Conservation (phyloP, 2,329 filamentous ascomycete species). For the Orbilia ellipsospora region DNA sequence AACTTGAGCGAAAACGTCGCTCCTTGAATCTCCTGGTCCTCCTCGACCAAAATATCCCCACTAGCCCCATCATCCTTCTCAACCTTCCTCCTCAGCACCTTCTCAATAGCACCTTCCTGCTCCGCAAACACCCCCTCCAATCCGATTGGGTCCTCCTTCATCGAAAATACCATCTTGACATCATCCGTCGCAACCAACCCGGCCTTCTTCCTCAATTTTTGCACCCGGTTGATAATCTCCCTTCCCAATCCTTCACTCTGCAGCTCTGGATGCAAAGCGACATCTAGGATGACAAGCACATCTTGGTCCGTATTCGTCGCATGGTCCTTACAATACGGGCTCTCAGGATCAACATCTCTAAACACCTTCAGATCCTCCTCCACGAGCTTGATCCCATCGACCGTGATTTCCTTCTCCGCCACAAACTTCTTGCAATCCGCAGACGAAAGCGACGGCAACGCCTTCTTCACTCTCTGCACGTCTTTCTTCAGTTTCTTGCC, state of each 20-base stretch:
- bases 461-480: slow-evolving; percentile 89
- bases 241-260: slow-evolving; percentile 88
- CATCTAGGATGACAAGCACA: slow-evolving; percentile 90
- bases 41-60: slow-evolving; percentile 75
- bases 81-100: slow-evolving; percentile 79
- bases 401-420: slow-evolving; percentile 76
- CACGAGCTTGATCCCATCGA: slow-evolving; percentile 86
- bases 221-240: slow-evolving; percentile 92
- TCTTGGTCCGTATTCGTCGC: slow-evolving; percentile 91
- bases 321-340: slow-evolving; percentile 74
- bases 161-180: slow-evolving; percentile 90
- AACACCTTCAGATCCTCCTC: slow-evolving; percentile 85
- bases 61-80: slow-evolving; percentile 68
- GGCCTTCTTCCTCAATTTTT: slow-evolving; percentile 92
- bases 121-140: slow-evolving; percentile 76
- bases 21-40: slow-evolving; percentile 86
- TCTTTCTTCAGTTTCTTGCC: slow-evolving; percentile 99
- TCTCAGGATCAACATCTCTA: slow-evolving; percentile 78
- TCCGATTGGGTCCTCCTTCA: slow-evolving; percentile 81
- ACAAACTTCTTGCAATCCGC: slow-evolving; percentile 84
- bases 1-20: slow-evolving; percentile 81
- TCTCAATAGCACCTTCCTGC: slow-evolving; percentile 77
- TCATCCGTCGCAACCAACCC: slow-evolving; percentile 91
- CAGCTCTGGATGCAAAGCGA: slow-evolving; percentile 82
- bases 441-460: slow-evolving; percentile 79